A percentile compares a stretch with the other conserved stretches of the same genome.
These are phyloP conservation scores for Fusarium vanettenii DNA, from an alignment of 2,329 filamentous ascomycete genomes.

Conservation along the genomic window DNA sequence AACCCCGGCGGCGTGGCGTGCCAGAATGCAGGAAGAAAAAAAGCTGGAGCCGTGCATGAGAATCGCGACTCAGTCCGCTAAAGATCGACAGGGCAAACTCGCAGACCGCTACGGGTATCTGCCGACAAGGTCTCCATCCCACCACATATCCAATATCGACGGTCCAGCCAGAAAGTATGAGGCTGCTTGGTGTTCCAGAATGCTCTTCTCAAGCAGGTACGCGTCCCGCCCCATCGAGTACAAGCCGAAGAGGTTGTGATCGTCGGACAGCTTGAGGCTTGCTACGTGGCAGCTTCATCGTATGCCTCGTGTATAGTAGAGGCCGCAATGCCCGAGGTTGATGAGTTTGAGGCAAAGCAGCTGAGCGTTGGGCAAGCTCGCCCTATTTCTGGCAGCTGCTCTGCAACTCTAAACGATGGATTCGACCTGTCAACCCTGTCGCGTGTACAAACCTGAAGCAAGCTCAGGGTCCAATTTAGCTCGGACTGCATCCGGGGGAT, in stretches of 20 bases:
- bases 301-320: background rate
- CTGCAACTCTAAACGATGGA: background rate
- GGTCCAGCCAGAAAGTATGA: background rate
- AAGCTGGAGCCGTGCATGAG: background rate
- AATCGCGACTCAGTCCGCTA: background rate
- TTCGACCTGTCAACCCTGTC: background rate
- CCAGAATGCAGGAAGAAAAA: background rate
- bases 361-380: background rate
- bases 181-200: background rate
- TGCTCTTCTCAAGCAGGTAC: background rate
- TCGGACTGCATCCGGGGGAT: constrained; percentile 2
- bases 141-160: background rate
- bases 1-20: background rate
- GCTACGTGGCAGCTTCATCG: constrained; percentile 12
- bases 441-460: constrained; percentile 1
- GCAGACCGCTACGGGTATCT: constrained; percentile 3
- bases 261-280: background rate
- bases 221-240: background rate
- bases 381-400: background rate
- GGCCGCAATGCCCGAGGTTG: background rate
- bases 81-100: constrained; percentile 8
- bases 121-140: background rate
- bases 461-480: constrained; percentile 1
- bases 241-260: background rate
- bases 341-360: background rate